These are phyloP conservation scores for Alternaria gansuensis DNA, from an alignment of 2,329 filamentous ascomycete species.

Conservation along the genomic window DNA sequence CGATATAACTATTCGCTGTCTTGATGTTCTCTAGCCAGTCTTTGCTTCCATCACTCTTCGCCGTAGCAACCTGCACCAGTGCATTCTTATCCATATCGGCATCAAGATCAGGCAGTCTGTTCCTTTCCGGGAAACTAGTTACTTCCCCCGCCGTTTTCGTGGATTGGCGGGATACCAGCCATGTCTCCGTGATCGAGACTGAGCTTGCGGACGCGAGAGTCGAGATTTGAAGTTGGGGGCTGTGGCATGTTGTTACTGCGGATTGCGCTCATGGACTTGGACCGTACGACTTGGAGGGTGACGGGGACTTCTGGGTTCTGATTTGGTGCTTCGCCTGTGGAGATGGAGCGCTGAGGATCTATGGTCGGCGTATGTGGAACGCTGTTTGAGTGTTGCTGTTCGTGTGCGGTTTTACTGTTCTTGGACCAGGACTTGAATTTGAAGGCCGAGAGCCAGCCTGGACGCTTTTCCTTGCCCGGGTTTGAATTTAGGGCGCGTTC, in stretches of 20 bases:
- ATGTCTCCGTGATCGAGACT: constrained; percentile 21
- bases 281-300: constrained; percentile 41
- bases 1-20: constrained; percentile 50
- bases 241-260: constrained; percentile 25
- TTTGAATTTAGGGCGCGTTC: constrained; percentile 33
- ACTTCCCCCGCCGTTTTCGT: constrained; percentile 22
- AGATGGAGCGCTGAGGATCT: constrained; percentile 43
- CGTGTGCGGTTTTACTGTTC: constrained; percentile 26
- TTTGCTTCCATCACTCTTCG: constrained; percentile 34
- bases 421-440: constrained; percentile 43
- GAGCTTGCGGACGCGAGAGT: constrained; percentile 36
- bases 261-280: constrained; percentile 48
- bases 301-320: constrained; percentile 27
- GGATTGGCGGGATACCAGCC: constrained; percentile 17
- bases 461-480: constrained; percentile 39
- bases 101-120: background rate
- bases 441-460: constrained; percentile 44
- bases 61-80: constrained; percentile 42
- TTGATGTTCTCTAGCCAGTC: constrained; percentile 37
- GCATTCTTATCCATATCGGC: constrained; percentile 31
- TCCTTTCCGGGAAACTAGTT: constrained; percentile 16
- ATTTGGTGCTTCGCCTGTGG: constrained; percentile 26
- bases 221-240: constrained; percentile 34
- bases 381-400: constrained; percentile 37
- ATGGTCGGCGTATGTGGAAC: constrained; percentile 24